These are phyloP conservation scores for Phaeosphaeria sp. DNA, from an alignment of 2,329 filamentous ascomycete genomes.

Conservation along the genomic window DNA sequence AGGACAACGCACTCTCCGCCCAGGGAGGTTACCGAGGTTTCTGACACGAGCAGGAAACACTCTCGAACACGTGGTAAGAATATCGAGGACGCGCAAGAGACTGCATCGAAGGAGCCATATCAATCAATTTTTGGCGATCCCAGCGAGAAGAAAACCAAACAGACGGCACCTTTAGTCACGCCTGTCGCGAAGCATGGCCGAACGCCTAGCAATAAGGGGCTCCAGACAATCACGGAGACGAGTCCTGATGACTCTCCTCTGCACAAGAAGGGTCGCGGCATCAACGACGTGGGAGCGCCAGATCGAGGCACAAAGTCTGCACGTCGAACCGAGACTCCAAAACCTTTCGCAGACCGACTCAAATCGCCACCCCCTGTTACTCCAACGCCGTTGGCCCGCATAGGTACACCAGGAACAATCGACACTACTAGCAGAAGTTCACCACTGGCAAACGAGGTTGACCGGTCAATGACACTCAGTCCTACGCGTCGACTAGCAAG, in stretches of 20 bases:
- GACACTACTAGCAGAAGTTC: constrained; percentile 24
- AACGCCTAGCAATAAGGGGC: constrained; percentile 41
- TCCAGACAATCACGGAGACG: constrained; percentile 62
- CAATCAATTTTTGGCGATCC: constrained; percentile 45
- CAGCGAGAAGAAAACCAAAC: constrained; percentile 30
- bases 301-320: constrained; percentile 52
- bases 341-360: constrained; percentile 44
- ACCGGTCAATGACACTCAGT: constrained; percentile 49
- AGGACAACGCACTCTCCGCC: constrained; percentile 13
- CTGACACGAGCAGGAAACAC: constrained; percentile 13
- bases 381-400: constrained; percentile 36
- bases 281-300: constrained; percentile 51
- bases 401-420: constrained; percentile 33
- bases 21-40: constrained; percentile 14
- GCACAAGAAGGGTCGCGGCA: constrained; percentile 52
- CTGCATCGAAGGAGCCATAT: constrained; percentile 25
- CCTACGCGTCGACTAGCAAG: constrained; percentile 43
- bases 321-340: constrained; percentile 37
- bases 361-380: constrained; percentile 40
- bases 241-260: constrained; percentile 51
- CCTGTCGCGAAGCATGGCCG: constrained; percentile 32
- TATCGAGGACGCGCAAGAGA: constrained; percentile 6
- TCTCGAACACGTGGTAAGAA: constrained; percentile 15
- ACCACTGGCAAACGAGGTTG: constrained; percentile 48
- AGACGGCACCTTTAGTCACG: constrained; percentile 22